Base-by-base conservation (phyloP, 2,329 filamentous ascomycete genomes). In the Fusarium armeniacum region DNA sequence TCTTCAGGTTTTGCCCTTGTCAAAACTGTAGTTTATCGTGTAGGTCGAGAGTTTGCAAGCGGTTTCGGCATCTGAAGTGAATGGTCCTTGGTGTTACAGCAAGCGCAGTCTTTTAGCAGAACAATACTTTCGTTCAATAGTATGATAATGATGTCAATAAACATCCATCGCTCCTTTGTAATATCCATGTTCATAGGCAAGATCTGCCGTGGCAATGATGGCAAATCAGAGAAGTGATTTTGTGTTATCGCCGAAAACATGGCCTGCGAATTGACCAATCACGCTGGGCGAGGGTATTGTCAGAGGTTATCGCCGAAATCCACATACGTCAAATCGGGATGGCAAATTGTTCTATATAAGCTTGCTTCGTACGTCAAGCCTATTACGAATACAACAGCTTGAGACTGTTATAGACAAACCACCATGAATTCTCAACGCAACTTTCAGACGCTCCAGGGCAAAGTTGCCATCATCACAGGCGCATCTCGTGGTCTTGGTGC, bases 401-500 rank as follows among this genome's bases (percentile, higher is more conserved):
- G 22, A 44, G 5, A 22, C 20, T 6, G n/a, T 12, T 44, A 26
- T 15, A 3, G 11, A 16, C 1, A 26, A 7, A 18, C 5, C 8
- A 18, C 24, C 3, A 69, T 69, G 66, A 36, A 58, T 2, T 10
- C 61, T 4, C 47, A 45, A 22, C 28, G 5, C 13, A 70, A 35
- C 9, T 59, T 43, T 7, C 67, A 58, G 1, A 69, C 67, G 1
- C 66, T 69, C 8, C n/a, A 67, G 18, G 66, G 67, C 8, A 69
- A 69, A 7, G 62, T 70, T 5, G 67, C 67, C 12, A 32, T 69
- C 3, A 2, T 70, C 2, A 70, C 66, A 3, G 67, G 67, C 2
- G 66, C 67, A 11, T 69, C 67, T 22, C 41, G 67, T 6, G 67
- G 67, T 9, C 66, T 69, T 3, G 67, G 67, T 1, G 66, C 46